Percentiles rank a stretch among this genome's conserved stretches.
phyloP scores from a whole-genome alignment of 176 grass and related monocot species.

The Chloris gayana region DNA sequence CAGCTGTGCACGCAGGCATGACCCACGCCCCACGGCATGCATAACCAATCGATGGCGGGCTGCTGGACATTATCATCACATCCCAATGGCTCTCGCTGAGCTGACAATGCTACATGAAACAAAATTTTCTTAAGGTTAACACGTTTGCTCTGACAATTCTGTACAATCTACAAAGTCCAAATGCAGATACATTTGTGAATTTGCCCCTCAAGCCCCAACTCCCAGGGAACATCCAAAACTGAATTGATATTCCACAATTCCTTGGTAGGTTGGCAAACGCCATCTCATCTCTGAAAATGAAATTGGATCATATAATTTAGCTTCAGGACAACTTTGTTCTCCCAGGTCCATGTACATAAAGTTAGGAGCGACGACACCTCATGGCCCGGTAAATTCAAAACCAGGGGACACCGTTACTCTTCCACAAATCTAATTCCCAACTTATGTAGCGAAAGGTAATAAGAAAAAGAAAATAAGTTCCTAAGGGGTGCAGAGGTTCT shows the following conservation, averaged over 20 bases:
- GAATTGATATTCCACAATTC: neutral
- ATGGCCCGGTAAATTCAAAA: constrained; percentile 44
- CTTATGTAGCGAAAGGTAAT: constrained; percentile 40
- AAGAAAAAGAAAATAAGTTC: neutral
- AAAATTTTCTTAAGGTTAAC: neutral
- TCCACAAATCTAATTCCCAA: constrained; percentile 48
- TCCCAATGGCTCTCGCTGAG: neutral
- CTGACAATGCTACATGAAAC: neutral
- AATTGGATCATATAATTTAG: constrained; percentile 29
- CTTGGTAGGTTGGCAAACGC: neutral
- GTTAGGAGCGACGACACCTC: constrained; percentile 14
- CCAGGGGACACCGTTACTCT: constrained; percentile 17
- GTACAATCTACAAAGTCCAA: neutral
- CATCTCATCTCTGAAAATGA: neutral
- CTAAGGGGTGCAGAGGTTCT: constrained; percentile 86
- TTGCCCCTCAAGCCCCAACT: neutral
- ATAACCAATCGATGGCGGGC: neutral
- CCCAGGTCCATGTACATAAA: constrained; percentile 41
- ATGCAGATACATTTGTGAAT: neutral
- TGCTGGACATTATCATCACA: neutral
- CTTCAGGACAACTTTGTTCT: constrained; percentile 34
- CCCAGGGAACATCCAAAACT: neutral
- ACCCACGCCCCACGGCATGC: neutral
- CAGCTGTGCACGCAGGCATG: neutral
- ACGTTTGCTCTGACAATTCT: neutral